Conservation (phyloP, 805 yeast genomes). For the Candida vartiovaarae region DNA sequence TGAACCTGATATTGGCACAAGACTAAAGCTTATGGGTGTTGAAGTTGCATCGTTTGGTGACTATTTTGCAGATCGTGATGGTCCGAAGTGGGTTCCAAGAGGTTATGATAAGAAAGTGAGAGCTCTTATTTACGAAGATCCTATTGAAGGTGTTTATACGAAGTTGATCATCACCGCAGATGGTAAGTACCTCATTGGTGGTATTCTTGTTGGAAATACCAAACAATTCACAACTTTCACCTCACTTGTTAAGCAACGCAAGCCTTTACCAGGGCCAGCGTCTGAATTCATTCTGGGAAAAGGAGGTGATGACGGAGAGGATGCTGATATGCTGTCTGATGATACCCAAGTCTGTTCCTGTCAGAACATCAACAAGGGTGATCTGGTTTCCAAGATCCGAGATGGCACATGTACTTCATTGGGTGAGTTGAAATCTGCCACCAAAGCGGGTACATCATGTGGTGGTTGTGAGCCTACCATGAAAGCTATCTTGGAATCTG, state of each 20-base stretch:
- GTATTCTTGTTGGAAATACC: conserved; percentile 30
- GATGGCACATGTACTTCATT: conserved; percentile 24
- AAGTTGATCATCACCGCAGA: conserved; percentile 28
- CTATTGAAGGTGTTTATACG: conserved; percentile 28
- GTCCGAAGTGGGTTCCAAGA: conserved; percentile 29
- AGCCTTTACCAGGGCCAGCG: conserved; percentile 26
- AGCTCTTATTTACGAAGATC: conserved; percentile 27
- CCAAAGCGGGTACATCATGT: conserved; percentile 34
- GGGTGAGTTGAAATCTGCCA: conserved; percentile 27
- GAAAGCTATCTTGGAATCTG: conserved; percentile 29
- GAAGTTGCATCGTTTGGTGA: conserved; percentile 35
- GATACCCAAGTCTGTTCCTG: conserved; percentile 33
- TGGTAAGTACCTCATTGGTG: conserved; percentile 31
- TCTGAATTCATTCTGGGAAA: conserved; percentile 26
- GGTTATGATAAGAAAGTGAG: conserved; percentile 20
- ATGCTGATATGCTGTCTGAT: conserved; percentile 25
- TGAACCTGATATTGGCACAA: conserved; percentile 30
- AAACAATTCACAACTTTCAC: conserved; percentile 27
- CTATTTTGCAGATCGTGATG: conserved; percentile 28
- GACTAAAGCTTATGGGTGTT: conserved; percentile 31
- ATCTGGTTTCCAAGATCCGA: conserved; percentile 24
- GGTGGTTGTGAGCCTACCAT: conserved; percentile 34
- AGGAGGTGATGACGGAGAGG: conserved; percentile 22
- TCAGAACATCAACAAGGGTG: conserved; percentile 29
- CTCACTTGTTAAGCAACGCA: conserved; percentile 23